These are phyloP conservation scores for Erythrobasidium hasegawianum DNA, from an alignment of 1,284 basidiomycete species.

Conservation along the genomic window DNA sequence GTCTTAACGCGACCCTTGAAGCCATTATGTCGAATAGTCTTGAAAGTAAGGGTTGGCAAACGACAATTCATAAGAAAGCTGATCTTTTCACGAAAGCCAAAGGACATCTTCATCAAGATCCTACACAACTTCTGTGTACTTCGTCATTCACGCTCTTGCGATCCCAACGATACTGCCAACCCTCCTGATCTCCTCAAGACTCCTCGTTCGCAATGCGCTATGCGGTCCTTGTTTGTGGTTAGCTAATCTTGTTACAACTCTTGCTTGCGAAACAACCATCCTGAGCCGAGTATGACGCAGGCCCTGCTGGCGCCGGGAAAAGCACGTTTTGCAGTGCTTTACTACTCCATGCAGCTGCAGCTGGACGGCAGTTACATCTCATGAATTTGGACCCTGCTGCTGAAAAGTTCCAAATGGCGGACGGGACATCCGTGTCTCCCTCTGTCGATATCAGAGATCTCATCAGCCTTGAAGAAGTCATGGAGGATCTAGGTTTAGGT, in stretches of 20 bases:
- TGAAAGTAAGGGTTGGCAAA: not conserved
- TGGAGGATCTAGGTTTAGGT: conserved; percentile 91
- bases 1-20: conserved; percentile 1
- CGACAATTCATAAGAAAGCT: not conserved
- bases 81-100: too few relatives aligned
- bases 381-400: conserved; percentile 98
- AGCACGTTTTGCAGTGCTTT: conserved; percentile 88
- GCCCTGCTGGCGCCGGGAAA: conserved; percentile 96
- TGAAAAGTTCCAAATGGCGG: conserved; percentile 78
- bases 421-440: conserved; percentile 57
- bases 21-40: not conserved
- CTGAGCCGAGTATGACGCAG: conserved; percentile 53
- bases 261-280: not conserved
- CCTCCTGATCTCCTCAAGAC: not conserved
- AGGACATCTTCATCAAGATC: too few relatives aligned
- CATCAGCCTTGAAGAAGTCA: conserved; percentile 89
- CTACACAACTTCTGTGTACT: too few relatives aligned
- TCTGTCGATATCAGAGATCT: conserved; percentile 92
- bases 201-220: conserved; percentile 24
- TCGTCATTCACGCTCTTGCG: too few relatives aligned
- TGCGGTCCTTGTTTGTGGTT: conserved; percentile 38
- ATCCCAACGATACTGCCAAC: too few relatives aligned
- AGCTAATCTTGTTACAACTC: not conserved
- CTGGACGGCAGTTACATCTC: conserved; percentile 81
- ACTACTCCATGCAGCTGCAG: conserved; percentile 80